Percentiles rank a stretch among this genome's conserved stretches.
Conservation (phyloP, 495 filamentous ascomycete species). For the Annulohypoxylon stygium region DNA sequence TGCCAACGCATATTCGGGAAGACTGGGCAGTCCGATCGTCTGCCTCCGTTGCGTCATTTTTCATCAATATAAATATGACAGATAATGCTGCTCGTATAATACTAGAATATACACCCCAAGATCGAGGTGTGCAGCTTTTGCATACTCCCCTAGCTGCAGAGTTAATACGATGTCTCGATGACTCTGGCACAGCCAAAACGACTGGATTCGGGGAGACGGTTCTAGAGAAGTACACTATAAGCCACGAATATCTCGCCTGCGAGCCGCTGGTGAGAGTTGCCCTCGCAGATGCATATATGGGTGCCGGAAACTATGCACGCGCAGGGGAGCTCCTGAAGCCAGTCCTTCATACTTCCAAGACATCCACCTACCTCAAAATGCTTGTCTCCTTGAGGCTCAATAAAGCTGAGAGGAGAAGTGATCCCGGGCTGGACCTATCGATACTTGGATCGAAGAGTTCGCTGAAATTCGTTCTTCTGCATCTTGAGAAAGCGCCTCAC, state of each 20-base stretch:
- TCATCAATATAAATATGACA: neutral
- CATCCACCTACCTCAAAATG: neutral
- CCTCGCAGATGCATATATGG: neutral
- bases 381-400: neutral
- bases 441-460: neutral
- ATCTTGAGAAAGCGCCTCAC: no score
- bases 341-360: neutral
- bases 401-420: no score
- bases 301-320: neutral
- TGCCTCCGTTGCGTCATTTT: neutral
- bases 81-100: neutral
- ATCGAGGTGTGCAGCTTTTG: no score
- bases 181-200: no score
- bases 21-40: neutral
- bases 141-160: neutral
- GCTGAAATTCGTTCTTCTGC: neutral
- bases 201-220: no score
- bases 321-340: neutral
- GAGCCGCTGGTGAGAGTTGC: neutral
- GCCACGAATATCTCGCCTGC: no score
- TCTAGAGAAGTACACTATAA: no score
- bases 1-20: neutral
- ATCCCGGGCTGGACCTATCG: no score
- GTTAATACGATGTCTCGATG: neutral
- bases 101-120: no score